These are phyloP conservation scores for Posidonia oceanica DNA, from an alignment of 116 monocot species.

Conservation along the genomic window DNA sequence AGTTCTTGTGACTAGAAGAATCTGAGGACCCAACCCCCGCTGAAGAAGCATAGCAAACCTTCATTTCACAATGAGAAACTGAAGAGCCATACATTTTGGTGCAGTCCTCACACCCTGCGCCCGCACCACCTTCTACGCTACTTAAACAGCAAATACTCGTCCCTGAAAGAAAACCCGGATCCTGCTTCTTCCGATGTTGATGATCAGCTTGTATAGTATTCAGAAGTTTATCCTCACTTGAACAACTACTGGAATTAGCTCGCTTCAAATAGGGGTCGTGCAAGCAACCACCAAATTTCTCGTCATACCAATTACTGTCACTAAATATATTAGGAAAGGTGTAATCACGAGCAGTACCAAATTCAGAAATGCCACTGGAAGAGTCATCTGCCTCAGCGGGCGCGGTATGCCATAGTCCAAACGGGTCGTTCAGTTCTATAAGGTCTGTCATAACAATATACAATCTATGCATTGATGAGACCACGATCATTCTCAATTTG, in stretches of 20 bases:
- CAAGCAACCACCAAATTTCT: constrained; percentile 20
- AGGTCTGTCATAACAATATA: background rate
- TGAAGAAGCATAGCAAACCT: background rate
- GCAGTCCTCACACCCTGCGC: constrained; percentile 11
- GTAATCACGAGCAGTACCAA: constrained; percentile 68
- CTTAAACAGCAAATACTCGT: background rate
- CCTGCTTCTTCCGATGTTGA: constrained; percentile 16
- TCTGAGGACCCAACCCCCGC: background rate
- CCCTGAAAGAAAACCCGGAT: constrained; percentile 8
- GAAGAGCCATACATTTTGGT: constrained; percentile 23
- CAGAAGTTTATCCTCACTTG: constrained; percentile 51
- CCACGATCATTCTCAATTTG: no score
- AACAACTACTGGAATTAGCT: constrained; percentile 7
- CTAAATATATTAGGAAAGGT: constrained; percentile 36
- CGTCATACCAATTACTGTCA: constrained; percentile 44
- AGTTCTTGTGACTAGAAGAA: background rate
- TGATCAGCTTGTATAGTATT: constrained; percentile 33
- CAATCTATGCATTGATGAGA: no score
- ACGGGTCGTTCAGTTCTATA: constrained; percentile 48
- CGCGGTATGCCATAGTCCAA: constrained; percentile 47
- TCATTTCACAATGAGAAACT: constrained; percentile 29
- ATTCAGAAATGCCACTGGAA: constrained; percentile 47
- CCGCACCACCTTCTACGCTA: background rate
- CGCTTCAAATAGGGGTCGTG: constrained; percentile 17
- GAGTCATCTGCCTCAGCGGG: constrained; percentile 33